Evolutionary conservation across 352 stramenopile species (phyloP).

Genomic region (Globisporangium irregulare): DNA sequence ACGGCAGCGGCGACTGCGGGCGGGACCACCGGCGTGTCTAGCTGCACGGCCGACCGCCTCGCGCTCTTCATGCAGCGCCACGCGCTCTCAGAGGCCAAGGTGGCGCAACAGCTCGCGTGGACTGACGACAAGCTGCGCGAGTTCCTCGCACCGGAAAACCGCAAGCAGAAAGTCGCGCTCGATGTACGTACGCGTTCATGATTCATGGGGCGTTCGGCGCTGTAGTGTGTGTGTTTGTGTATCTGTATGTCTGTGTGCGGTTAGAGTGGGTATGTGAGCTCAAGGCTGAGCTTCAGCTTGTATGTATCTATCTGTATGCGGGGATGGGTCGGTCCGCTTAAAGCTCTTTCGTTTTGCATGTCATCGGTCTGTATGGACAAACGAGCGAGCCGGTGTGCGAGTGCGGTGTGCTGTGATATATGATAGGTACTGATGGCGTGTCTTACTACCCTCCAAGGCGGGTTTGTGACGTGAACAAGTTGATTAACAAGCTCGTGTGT

Average conservation of each 20-base stretch:
- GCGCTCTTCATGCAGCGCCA: slow-evolving; percentile 62
- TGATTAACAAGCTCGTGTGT: not conserved
- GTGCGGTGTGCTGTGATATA: not conserved
- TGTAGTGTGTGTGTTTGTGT: not conserved
- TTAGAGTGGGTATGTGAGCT: not conserved
- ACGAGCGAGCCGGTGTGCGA: not conserved
- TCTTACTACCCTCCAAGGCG: not conserved
- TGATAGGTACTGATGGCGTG: not conserved
- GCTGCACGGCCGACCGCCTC: slow-evolving; percentile 50
- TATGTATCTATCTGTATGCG: not conserved
- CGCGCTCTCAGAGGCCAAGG: slow-evolving; percentile 33
- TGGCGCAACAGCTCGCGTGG: slow-evolving; percentile 59
- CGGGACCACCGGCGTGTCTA: slow-evolving; percentile 16
- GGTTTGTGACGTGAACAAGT: not conserved
- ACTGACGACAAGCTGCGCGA: slow-evolving; percentile 39
- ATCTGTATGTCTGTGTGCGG: not conserved
- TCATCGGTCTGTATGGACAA: not conserved
- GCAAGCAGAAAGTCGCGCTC: slow-evolving; percentile 30
- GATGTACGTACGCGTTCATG: slow-evolving; percentile 15
- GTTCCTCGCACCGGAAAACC: slow-evolving; percentile 56
- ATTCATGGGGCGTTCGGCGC: not conserved
- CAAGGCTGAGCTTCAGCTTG: not conserved
- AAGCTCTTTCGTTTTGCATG: not conserved
- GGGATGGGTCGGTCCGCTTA: not conserved
- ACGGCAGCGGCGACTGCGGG: slow-evolving; percentile 5